These are phyloP conservation scores for Plasmodium coatneyi DNA, from an alignment of 169 alveolate genomes.

Conservation along the genomic window DNA sequence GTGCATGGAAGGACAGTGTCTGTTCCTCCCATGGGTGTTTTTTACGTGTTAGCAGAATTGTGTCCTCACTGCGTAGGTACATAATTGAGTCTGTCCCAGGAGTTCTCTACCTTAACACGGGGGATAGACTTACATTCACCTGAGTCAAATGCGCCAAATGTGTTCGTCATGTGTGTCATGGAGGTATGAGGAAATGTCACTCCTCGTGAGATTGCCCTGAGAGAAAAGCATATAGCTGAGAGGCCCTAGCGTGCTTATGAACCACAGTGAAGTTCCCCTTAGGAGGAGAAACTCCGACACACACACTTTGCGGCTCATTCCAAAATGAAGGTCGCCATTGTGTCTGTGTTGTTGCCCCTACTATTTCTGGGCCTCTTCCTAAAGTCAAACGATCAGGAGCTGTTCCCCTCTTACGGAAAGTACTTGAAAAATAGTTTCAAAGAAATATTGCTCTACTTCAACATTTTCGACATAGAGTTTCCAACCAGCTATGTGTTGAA, in stretches of 20 bases:
- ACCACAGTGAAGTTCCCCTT: neutral
- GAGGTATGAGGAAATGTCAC: neutral
- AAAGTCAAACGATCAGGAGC: neutral
- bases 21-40: neutral
- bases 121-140: neutral
- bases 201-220: neutral
- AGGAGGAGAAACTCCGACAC: neutral
- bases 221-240: neutral
- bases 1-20: neutral
- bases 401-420: neutral
- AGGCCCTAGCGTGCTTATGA: neutral
- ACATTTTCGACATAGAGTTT: constrained; percentile 27
- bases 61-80: neutral
- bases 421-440: neutral
- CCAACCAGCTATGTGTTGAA: constrained; percentile 17
- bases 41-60: neutral
- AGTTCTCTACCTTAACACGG: neutral
- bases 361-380: neutral
- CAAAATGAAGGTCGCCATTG: constrained; percentile 23
- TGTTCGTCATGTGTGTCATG: neutral
- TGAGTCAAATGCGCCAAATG: neutral
- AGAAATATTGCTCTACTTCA: constrained; percentile 34
- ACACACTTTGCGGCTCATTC: neutral
- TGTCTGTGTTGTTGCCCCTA: neutral
- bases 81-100: neutral